Percentiles rank a stretch among this genome's conserved stretches.
Conservation (phyloP, 1,284 basidiomycete species). For the Trametes pubescens region DNA sequence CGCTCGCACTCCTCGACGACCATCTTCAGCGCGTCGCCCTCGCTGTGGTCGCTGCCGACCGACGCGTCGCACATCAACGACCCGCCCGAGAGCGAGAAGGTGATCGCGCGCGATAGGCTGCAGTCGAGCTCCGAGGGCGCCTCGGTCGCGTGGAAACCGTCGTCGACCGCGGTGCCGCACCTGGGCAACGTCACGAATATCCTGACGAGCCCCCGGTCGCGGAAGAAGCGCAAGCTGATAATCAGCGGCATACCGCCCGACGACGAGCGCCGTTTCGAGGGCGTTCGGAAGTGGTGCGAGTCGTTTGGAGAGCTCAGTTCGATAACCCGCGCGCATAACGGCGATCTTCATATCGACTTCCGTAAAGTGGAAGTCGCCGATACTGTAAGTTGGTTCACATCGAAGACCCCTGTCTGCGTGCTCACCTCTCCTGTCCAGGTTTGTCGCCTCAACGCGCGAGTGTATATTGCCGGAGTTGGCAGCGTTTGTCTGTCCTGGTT, state of each 20-base stretch:
- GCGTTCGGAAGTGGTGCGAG: slow-evolving; percentile 74
- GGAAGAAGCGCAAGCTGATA: slow-evolving; percentile 47
- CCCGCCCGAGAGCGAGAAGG: slow-evolving; percentile 43
- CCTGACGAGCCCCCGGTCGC: slow-evolving; percentile 39
- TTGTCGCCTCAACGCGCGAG: slow-evolving; percentile 76
- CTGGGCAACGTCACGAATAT: slow-evolving; percentile 37
- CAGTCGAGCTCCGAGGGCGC: slow-evolving; percentile 35
- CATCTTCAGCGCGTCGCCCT: slow-evolving; percentile 47
- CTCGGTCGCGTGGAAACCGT: slow-evolving; percentile 38
- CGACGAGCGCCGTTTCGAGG: slow-evolving; percentile 46
- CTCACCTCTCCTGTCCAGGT: slow-evolving; percentile 52
- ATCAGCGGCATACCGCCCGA: slow-evolving; percentile 48
- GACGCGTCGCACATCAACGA: slow-evolving; percentile 50
- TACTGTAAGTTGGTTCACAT: slow-evolving; percentile 57
- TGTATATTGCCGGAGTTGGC: slow-evolving; percentile 74
- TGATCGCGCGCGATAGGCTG: slow-evolving; percentile 37
- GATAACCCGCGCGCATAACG: slow-evolving; percentile 74
- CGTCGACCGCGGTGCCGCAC: slow-evolving; percentile 26
- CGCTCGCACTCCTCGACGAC: slow-evolving; percentile 53
- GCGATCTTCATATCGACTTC: slow-evolving; percentile 77
- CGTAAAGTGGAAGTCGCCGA: slow-evolving; percentile 78
- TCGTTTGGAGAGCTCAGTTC: slow-evolving; percentile 77
- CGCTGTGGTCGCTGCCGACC: slow-evolving; percentile 50
- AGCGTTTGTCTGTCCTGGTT: slow-evolving; percentile 80
- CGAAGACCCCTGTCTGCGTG: slow-evolving; percentile 1